Evolutionary conservation across 495 filamentous ascomycete species (phyloP).

Genomic region (Tuber borchii): DNA sequence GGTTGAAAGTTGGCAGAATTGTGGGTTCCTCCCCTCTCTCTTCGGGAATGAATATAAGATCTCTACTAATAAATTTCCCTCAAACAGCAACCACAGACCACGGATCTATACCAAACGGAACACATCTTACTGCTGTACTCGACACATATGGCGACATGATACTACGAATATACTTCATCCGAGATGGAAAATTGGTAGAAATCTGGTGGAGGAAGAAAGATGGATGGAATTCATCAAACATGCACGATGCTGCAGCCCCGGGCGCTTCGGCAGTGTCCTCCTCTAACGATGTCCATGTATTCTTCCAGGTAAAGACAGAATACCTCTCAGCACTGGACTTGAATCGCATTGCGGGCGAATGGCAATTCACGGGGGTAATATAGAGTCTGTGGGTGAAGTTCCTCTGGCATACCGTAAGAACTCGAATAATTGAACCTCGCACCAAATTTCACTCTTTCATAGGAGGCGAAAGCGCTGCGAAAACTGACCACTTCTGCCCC

Average conservation of each 20-base stretch:
- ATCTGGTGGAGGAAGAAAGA: background rate
- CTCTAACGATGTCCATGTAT: background rate
- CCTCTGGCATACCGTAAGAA: background rate
- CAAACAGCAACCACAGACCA: background rate
- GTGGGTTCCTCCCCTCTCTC: background rate
- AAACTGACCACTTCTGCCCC: too few species aligned
- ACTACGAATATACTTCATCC: background rate
- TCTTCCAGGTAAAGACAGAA: background rate
- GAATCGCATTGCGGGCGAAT: background rate
- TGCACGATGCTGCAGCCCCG: background rate
- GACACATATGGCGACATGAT: background rate
- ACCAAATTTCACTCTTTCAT: too few species aligned
- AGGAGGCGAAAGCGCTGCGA: too few species aligned
- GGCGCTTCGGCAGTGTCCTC: background rate
- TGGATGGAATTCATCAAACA: background rate
- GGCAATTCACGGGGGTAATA: background rate
- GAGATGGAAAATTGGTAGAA: background rate
- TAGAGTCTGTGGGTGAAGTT: background rate
- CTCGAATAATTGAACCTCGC: too few species aligned
- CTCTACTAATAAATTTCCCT: background rate
- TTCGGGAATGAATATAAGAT: background rate
- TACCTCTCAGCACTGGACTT: background rate
- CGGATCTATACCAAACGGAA: background rate
- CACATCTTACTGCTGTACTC: background rate
- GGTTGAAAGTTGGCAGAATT: background rate